phyloP scores from a whole-genome alignment of 257 asterid species.

The Nicotiana undulata region DNA sequence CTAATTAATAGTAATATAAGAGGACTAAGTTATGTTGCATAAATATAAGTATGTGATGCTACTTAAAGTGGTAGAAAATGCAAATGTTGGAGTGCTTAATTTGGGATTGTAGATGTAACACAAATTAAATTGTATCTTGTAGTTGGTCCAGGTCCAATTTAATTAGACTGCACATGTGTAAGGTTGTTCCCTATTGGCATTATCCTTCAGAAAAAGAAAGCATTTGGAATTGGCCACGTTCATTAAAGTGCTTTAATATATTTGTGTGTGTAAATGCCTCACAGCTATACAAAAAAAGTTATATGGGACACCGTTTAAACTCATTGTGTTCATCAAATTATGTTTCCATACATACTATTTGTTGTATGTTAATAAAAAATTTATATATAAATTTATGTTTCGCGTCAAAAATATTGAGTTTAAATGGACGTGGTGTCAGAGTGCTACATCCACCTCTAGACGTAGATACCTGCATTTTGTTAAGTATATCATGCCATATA shows the following conservation, averaged over 20 bases:
- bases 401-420: too few species aligned
- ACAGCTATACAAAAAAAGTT: conserved; percentile 3
- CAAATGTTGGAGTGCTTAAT: not conserved
- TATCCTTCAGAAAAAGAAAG: not conserved
- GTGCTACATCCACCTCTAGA: too few species aligned
- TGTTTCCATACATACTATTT: too few species aligned
- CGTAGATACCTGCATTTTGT: too few species aligned
- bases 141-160: conserved; percentile 3
- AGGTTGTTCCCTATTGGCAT: not conserved
- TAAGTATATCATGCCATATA: too few species aligned
- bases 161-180: not conserved
- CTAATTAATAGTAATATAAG: not conserved
- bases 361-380: too few species aligned
- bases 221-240: not conserved
- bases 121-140: conserved; percentile 14
- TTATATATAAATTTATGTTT: too few species aligned
- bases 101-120: conserved; percentile 1
- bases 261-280: conserved; percentile 30
- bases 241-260: conserved; percentile 9
- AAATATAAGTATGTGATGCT: not conserved
- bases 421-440: too few species aligned
- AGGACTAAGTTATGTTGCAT: not conserved
- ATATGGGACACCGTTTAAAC: not conserved
- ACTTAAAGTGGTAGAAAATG: not conserved
- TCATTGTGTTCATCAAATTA: too few species aligned